phyloP scores from a whole-genome alignment of 257 asterid species.

The Thymus quinquecostatus region DNA sequence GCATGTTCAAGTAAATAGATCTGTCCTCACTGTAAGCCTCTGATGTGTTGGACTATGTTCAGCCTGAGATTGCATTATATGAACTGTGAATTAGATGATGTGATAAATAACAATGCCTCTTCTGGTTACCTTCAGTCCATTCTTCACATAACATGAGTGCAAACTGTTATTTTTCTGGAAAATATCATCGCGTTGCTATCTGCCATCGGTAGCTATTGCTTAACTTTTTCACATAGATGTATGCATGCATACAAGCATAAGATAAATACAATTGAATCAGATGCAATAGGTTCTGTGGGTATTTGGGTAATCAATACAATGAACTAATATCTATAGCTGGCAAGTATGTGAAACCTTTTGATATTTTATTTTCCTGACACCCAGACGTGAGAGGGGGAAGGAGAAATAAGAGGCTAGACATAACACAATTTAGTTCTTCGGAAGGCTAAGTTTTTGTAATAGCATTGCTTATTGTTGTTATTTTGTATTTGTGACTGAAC shows the following conservation, averaged over 20 bases:
- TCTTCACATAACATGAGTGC: no score
- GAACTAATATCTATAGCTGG: conserved; percentile 2
- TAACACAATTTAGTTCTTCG: conserved; percentile 7
- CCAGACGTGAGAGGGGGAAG: conserved; percentile 3
- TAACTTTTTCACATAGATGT: not conserved
- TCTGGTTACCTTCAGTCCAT: conserved; percentile 4
- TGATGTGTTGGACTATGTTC: conserved; percentile 15
- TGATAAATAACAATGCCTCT: conserved; percentile 5
- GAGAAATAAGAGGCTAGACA: conserved; percentile 8
- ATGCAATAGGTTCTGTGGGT: not conserved
- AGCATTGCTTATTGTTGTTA: conserved; percentile 19
- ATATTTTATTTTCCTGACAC: conserved; percentile 24
- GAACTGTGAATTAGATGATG: conserved; percentile 3
- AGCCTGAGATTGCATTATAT: conserved; percentile 14
- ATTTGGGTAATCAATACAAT: not conserved
- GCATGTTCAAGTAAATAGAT: conserved; percentile 4
- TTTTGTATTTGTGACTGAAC: conserved; percentile 34
- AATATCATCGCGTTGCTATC: no score
- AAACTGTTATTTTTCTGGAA: no score
- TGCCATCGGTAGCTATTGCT: conserved; percentile 15
- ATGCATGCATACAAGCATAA: conserved; percentile 18
- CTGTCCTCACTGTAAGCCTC: conserved; percentile 13
- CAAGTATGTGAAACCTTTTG: not conserved
- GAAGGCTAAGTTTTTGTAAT: conserved; percentile 1
- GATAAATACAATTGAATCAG: conserved; percentile 17